These are phyloP conservation scores for Hypoxylon sp. DNA, from an alignment of 2,329 filamentous ascomycete species.

Conservation along the genomic window DNA sequence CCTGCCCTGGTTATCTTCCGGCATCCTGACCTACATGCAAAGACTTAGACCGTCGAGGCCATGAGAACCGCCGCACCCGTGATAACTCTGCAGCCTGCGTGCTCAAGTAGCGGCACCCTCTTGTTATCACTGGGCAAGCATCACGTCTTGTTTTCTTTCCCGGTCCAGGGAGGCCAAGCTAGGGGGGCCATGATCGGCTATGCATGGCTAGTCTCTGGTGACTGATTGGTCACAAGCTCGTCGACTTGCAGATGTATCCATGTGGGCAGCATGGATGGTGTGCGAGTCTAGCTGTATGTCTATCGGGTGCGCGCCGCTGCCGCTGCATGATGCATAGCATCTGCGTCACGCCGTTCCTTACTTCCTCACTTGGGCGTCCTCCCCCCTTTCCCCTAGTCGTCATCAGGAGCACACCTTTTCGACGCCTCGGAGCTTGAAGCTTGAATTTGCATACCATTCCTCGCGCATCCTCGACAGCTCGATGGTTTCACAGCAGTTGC, in stretches of 20 bases:
- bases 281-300: conserved; percentile 37
- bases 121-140: conserved; percentile 6
- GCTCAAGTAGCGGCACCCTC: conserved; percentile 3
- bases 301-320: conserved; percentile 46
- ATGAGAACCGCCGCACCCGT: conserved; percentile 34
- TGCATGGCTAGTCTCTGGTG: conserved; percentile 33
- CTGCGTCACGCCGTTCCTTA: conserved; percentile 42
- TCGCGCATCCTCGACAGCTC: conserved; percentile 13
- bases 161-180: conserved; percentile 8
- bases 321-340: conserved; percentile 47
- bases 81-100: conserved; percentile 15
- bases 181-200: conserved; percentile 37
- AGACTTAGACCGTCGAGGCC: conserved; percentile 6
- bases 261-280: conserved; percentile 44
- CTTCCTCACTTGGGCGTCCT: conserved; percentile 32
- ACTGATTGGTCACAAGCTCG: conserved; percentile 43
- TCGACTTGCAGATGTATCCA: conserved; percentile 37
- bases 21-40: conserved; percentile 13
- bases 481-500: conserved; percentile 32
- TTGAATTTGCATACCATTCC: conserved; percentile 13
- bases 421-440: conserved; percentile 9
- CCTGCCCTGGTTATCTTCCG: conserved; percentile 30
- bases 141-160: conserved; percentile 21
- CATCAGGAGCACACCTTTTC: conserved; percentile 26
- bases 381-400: conserved; percentile 14